Conservation (phyloP, 192 early-diverging fungal species). For the Radiomyces spectabilis region DNA sequence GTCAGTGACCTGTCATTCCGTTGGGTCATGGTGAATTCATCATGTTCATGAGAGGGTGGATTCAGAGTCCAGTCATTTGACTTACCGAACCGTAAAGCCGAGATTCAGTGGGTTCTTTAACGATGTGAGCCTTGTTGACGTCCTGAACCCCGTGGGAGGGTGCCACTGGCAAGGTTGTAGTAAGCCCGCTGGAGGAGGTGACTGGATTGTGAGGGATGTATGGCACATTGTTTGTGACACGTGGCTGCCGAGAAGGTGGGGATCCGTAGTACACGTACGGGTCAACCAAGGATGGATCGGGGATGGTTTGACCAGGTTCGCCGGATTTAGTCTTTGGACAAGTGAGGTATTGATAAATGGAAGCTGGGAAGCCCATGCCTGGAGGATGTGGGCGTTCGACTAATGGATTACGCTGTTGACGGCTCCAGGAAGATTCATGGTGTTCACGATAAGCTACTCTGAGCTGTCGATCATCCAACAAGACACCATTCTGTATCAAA, state of each 20-base stretch:
- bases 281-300: background rate
- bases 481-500: background rate
- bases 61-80: too few species aligned
- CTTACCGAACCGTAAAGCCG: background rate
- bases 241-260: background rate
- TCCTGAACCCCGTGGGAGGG: background rate
- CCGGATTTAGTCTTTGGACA: background rate
- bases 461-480: background rate
- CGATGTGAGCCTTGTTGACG: background rate
- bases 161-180: background rate
- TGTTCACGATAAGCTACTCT: constrained; percentile 17
- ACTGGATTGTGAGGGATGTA: background rate
- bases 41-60: too few species aligned
- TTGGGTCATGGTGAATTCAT: too few species aligned
- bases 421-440: constrained; percentile 16
- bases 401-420: background rate
- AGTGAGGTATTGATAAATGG: background rate
- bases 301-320: background rate
- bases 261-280: background rate
- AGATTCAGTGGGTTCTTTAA: background rate
- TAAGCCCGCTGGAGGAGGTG: background rate
- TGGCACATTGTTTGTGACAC: background rate
- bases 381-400: background rate
- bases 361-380: constrained; percentile 6
- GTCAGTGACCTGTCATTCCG: too few species aligned